Percentiles rank a stretch among this genome's conserved stretches.
Evolutionary conservation across 352 stramenopile species (phyloP).

Genomic region (Phytopythium litorale): DNA sequence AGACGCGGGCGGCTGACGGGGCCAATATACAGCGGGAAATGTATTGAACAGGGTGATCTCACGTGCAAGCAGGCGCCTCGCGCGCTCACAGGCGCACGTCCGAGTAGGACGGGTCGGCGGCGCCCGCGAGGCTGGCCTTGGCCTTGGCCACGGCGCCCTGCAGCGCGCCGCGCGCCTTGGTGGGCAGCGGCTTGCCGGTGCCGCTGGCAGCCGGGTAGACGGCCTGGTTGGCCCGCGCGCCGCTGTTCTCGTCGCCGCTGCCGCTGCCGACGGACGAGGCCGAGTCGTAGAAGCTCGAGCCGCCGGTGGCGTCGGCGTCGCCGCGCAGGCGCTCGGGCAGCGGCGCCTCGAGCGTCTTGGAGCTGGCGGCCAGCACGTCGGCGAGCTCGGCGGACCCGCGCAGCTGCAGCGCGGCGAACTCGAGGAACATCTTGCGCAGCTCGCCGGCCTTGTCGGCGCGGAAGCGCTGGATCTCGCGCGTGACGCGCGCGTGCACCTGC

Average conservation of each 20-base stretch:
- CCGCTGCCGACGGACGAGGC: conserved; percentile 34
- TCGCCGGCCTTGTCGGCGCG: conserved; percentile 69
- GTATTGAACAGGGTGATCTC: conserved; percentile 6
- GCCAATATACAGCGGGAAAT: conserved; percentile 6
- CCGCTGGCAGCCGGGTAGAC: conserved; percentile 12
- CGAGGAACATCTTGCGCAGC: conserved; percentile 65
- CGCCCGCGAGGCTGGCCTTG: conserved; percentile 15
- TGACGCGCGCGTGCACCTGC: conserved; percentile 68
- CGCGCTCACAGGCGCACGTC: conserved; percentile 42
- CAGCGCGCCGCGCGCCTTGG: conserved; percentile 3
- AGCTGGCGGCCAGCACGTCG: conserved; percentile 42
- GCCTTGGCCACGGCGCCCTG: conserved; percentile 10
- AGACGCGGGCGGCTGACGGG: too few relatives aligned
- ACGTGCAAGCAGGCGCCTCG: not conserved
- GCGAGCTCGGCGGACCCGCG: conserved; percentile 49
- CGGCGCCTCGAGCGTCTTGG: conserved; percentile 33
- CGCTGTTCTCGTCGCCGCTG: conserved; percentile 31
- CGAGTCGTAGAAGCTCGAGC: conserved; percentile 34
- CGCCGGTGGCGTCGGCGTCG: conserved; percentile 13
- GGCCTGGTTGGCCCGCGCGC: conserved; percentile 8
- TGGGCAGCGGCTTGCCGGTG: conserved; percentile 10
- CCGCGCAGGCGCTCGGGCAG: conserved; percentile 37
- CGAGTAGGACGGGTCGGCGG: conserved; percentile 30
- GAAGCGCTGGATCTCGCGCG: conserved; percentile 69
- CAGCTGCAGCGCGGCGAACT: conserved; percentile 60